phyloP scores from a whole-genome alignment of 2,329 filamentous ascomycete species.

The Dactylellina haptotyla region DNA sequence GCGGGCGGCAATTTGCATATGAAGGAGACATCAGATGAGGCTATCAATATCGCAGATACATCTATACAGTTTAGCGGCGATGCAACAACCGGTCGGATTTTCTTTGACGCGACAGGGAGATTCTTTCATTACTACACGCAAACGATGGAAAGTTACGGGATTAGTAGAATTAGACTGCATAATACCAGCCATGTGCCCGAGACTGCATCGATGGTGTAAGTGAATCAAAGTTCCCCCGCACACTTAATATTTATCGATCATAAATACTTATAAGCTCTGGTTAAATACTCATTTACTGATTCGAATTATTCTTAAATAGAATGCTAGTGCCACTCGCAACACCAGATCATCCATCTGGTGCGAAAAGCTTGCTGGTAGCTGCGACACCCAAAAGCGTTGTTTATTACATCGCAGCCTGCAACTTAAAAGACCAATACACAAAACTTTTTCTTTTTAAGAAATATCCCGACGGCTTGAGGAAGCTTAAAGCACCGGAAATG shows the following conservation, averaged over 20 bases:
- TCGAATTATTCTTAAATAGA: too few relatives aligned
- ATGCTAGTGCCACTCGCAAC: not conserved
- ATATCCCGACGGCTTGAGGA: not conserved
- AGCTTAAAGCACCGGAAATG: not conserved
- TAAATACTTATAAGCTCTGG: too few relatives aligned
- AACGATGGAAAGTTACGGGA: not conserved
- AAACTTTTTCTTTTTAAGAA: constrained; percentile 1
- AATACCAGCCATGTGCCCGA: not conserved
- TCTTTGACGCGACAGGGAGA: not conserved
- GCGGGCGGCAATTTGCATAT: not conserved
- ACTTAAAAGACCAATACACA: constrained; percentile 1
- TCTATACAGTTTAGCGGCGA: not conserved
- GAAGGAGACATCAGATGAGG: not conserved
- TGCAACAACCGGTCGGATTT: not conserved
- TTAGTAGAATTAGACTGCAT: not conserved
- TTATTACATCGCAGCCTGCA: not conserved
- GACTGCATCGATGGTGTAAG: not conserved
- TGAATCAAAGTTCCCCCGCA: too few relatives aligned
- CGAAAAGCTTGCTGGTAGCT: not conserved
- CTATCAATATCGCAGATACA: not conserved
- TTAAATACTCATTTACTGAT: too few relatives aligned
- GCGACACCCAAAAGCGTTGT: not conserved
- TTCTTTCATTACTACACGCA: not conserved
- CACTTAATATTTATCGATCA: too few relatives aligned
- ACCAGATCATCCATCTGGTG: not conserved